A percentile compares a stretch with the other conserved stretches of the same genome.
Conservation (phyloP, 441 rosid species). For the Dalechampia spathulata region DNA sequence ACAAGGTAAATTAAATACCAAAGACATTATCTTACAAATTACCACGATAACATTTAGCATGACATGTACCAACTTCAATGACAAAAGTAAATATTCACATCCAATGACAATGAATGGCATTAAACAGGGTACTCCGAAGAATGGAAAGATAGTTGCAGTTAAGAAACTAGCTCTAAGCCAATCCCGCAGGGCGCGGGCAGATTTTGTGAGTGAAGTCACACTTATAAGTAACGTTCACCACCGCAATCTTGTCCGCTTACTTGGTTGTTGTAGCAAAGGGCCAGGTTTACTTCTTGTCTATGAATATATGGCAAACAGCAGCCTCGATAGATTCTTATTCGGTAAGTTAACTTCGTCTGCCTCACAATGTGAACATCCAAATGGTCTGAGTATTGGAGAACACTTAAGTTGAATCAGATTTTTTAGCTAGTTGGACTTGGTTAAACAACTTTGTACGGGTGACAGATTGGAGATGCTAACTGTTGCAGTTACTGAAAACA, state of each 20-base stretch:
- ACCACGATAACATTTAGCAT: too few relatives aligned
- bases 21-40: background rate
- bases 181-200: constrained; percentile 15
- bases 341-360: constrained; percentile 5
- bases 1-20: constrained; percentile 7
- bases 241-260: constrained; percentile 23
- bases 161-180: constrained; percentile 20
- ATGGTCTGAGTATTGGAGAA: background rate
- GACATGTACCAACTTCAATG: background rate
- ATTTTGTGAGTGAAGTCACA: constrained; percentile 22
- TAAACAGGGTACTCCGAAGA: constrained; percentile 38
- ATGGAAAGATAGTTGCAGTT: constrained; percentile 42
- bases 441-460: background rate
- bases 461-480: background rate
- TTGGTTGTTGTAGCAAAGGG: constrained; percentile 24
- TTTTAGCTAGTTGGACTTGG: background rate
- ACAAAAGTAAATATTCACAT: too few relatives aligned
- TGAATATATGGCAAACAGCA: constrained; percentile 20
- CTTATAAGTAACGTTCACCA: constrained; percentile 22
- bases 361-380: background rate
- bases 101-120: background rate
- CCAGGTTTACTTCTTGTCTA: constrained; percentile 14
- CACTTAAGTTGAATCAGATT: background rate
- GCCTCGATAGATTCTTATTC: constrained; percentile 14
- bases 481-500: background rate